phyloP scores from a whole-genome alignment of 352 stramenopile species.

The Globisporangium cystogenes region DNA sequence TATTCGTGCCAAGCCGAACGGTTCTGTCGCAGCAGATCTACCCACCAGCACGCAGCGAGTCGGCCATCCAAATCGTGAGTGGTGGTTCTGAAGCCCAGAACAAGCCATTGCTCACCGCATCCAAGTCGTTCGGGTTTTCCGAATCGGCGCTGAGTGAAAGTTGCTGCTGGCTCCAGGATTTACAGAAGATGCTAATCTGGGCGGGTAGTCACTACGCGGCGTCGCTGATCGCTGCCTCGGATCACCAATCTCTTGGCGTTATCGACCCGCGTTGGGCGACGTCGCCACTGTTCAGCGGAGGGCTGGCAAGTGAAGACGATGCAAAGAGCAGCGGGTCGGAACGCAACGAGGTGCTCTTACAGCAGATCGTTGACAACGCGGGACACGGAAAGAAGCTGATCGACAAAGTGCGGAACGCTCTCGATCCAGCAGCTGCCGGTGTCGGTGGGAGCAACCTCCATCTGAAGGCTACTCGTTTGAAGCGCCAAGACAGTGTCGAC shows the following conservation, averaged over 20 bases:
- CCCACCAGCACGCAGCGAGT: constrained; percentile 9
- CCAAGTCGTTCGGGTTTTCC: constrained; percentile 4
- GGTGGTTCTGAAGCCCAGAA: not conserved
- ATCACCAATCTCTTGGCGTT: constrained; percentile 2
- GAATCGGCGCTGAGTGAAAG: constrained; percentile 24
- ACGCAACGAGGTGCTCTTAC: constrained; percentile 51
- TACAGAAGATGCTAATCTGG: constrained; percentile 62
- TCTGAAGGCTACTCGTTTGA: constrained; percentile 53
- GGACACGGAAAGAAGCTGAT: constrained; percentile 75
- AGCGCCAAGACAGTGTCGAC: constrained; percentile 82
- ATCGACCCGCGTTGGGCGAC: constrained; percentile 41
- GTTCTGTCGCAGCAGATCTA: constrained; percentile 60
- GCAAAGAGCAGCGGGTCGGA: constrained; percentile 2
- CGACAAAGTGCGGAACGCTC: constrained; percentile 66
- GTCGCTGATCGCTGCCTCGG: constrained; percentile 40
- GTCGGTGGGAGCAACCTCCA: constrained; percentile 47
- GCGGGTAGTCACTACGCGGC: constrained; percentile 59
- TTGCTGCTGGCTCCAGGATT: constrained; percentile 44
- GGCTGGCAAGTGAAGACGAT: constrained; percentile 2
- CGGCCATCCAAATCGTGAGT: not conserved
- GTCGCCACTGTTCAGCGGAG: constrained; percentile 53
- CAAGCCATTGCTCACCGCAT: not conserved
- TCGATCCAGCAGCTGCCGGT: constrained; percentile 44
- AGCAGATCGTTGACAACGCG: constrained; percentile 70
- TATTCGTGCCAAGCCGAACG: constrained; percentile 35